Evolutionary conservation across 73 alveolate genomes (phyloP).

Genomic region (Paraurostyla sp.): DNA sequence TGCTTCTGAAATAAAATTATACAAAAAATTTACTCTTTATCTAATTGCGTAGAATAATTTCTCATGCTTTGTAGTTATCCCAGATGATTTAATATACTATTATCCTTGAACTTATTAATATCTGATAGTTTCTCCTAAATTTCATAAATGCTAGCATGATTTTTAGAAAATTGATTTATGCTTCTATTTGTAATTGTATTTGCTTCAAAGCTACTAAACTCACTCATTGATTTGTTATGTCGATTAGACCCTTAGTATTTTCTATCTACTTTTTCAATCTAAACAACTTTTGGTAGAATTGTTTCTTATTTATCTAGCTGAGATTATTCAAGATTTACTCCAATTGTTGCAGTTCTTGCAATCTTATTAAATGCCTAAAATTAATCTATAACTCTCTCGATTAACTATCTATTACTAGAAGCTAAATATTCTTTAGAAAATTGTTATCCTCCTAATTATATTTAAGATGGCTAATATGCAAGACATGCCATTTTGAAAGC

Average conservation of each 20-base stretch:
- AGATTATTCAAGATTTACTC: background rate
- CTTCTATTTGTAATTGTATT: background rate
- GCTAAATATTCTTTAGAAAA: background rate
- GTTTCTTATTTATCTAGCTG: too few relatives aligned
- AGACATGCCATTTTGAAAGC: conserved; percentile 46
- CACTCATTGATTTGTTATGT: conserved; percentile 25
- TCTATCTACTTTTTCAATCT: background rate
- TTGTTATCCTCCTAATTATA: conserved; percentile 9
- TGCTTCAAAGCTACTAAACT: conserved; percentile 12
- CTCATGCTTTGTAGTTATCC: too few relatives aligned
- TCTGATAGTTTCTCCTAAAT: background rate
- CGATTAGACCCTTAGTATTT: too few relatives aligned
- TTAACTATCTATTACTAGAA: background rate
- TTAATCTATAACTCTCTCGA: background rate
- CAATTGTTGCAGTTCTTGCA: background rate
- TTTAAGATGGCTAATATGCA: conserved; percentile 12
- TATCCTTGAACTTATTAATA: too few relatives aligned
- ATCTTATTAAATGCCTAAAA: too few relatives aligned
- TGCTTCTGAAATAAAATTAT: too few relatives aligned
- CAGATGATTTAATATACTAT: too few relatives aligned
- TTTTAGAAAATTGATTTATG: background rate
- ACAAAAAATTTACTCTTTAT: too few relatives aligned
- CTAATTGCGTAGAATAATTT: too few relatives aligned
- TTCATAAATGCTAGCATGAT: background rate
- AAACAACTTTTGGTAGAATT: background rate